Percentiles rank a stretch among this genome's conserved stretches.
phyloP scores from a whole-genome alignment of 306 rosid species.

The Gastrolobium bilobum region DNA sequence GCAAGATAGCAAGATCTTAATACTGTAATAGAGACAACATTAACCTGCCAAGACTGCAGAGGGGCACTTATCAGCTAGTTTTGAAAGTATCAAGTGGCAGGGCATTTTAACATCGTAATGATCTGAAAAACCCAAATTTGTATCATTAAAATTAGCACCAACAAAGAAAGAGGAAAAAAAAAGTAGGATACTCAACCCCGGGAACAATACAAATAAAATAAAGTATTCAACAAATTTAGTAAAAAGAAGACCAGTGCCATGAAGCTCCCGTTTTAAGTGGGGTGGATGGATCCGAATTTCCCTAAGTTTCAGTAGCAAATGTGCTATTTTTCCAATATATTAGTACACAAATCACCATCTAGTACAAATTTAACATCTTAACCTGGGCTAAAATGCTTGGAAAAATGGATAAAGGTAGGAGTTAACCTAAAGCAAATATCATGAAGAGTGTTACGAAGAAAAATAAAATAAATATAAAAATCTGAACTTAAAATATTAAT shows the following conservation, averaged over 20 bases:
- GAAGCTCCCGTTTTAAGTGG: not conserved
- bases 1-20: constrained; percentile 18
- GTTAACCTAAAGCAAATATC: constrained; percentile 22
- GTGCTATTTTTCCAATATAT: not conserved
- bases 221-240: constrained; percentile 5
- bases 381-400: constrained; percentile 12
- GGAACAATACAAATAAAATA: not conserved
- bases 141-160: not conserved
- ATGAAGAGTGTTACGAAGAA: not conserved
- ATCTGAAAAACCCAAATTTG: constrained; percentile 60
- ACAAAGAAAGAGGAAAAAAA: not conserved
- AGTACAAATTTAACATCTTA: constrained; percentile 16
- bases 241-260: not conserved
- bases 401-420: constrained; percentile 29
- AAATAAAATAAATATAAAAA: not conserved
- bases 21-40: constrained; percentile 43
- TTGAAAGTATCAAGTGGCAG: constrained; percentile 97
- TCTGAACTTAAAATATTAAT: constrained; percentile 20
- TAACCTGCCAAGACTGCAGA: constrained; percentile 95
- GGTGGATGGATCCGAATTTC: constrained; percentile 4
- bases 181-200: constrained; percentile 2
- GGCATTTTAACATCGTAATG: constrained; percentile 99
- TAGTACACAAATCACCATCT: not conserved
- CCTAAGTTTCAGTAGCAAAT: constrained; percentile 15
- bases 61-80: constrained; percentile 96